phyloP scores from a whole-genome alignment of 2,329 filamentous ascomycete species.

The Aspergillus sp. region DNA sequence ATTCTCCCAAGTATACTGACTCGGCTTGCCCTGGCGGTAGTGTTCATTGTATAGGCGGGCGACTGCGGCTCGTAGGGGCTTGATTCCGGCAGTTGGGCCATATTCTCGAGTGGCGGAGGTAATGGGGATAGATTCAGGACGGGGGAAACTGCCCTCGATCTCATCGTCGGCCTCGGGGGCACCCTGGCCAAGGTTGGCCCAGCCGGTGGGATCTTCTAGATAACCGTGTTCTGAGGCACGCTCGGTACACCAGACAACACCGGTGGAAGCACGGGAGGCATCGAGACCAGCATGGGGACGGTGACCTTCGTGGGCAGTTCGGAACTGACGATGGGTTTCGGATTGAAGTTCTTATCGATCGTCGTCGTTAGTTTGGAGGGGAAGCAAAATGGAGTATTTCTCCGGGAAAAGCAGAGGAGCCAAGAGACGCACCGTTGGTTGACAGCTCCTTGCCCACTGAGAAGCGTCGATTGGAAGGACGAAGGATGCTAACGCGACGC shows the following conservation, averaged over 20 bases:
- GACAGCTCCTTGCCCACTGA: constrained; percentile 47
- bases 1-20: constrained; percentile 95
- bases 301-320: constrained; percentile 85
- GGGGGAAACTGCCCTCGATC: constrained; percentile 83
- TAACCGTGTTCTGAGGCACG: constrained; percentile 87
- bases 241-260: constrained; percentile 75
- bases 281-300: constrained; percentile 89
- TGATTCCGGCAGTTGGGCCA: constrained; percentile 91
- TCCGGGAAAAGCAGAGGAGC: constrained; percentile 6
- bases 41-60: constrained; percentile 91
- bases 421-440: constrained; percentile 42
- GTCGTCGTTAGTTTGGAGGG: background rate
- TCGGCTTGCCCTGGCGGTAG: constrained; percentile 82
- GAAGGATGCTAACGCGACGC: constrained; percentile 46
- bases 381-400: background rate
- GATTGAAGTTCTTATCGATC: constrained; percentile 68
- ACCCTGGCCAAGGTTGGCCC: constrained; percentile 94
- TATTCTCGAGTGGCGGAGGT: constrained; percentile 81
- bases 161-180: constrained; percentile 93
- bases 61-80: constrained; percentile 82
- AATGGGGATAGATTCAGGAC: constrained; percentile 76
- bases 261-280: constrained; percentile 81
- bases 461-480: constrained; percentile 40
- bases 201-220: constrained; percentile 73
- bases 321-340: constrained; percentile 84